phyloP scores from a whole-genome alignment of 2,329 filamentous ascomycete genomes.

The Capronia coronata region DNA sequence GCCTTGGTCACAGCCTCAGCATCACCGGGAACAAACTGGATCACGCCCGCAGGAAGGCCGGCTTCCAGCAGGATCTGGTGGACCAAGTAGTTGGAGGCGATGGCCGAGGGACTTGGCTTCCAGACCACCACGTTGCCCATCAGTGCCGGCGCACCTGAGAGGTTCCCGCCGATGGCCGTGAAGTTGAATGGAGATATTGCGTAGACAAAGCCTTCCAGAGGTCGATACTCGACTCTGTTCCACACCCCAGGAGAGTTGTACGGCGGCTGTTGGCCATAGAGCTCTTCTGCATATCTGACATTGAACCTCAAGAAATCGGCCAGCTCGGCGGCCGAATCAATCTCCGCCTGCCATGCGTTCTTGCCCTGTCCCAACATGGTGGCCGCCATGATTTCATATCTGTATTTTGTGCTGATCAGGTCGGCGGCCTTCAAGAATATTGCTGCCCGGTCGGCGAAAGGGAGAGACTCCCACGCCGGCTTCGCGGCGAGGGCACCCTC shows the following conservation, averaged over 20 bases:
- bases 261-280: slow-evolving; percentile 78
- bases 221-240: slow-evolving; percentile 78
- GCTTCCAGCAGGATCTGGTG: slow-evolving; percentile 85
- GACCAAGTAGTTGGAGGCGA: slow-evolving; percentile 75
- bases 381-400: slow-evolving; percentile 92
- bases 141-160: slow-evolving; percentile 69
- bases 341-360: slow-evolving; percentile 99
- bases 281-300: slow-evolving; percentile 84
- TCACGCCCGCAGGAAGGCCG: slow-evolving; percentile 73
- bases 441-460: slow-evolving; percentile 84
- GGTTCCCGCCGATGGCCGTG: slow-evolving; percentile 82
- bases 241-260: slow-evolving; percentile 79
- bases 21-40: slow-evolving; percentile 81
- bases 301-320: slow-evolving; percentile 92
- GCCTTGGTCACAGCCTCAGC: slow-evolving; percentile 70
- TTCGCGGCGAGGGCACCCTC: slow-evolving; percentile 80
- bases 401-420: slow-evolving; percentile 82
- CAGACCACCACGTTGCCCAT: slow-evolving; percentile 86
- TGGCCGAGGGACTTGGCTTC: slow-evolving; percentile 79
- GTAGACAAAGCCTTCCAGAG: slow-evolving; percentile 85
- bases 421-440: slow-evolving; percentile 96
- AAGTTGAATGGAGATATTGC: slow-evolving; percentile 89
- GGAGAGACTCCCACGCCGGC: slow-evolving; percentile 73
- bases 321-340: slow-evolving; percentile 87
- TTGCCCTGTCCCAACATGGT: slow-evolving; percentile 97